phyloP scores from a whole-genome alignment of 164 flowering plant species.

The Macadamia tetraphylla region DNA sequence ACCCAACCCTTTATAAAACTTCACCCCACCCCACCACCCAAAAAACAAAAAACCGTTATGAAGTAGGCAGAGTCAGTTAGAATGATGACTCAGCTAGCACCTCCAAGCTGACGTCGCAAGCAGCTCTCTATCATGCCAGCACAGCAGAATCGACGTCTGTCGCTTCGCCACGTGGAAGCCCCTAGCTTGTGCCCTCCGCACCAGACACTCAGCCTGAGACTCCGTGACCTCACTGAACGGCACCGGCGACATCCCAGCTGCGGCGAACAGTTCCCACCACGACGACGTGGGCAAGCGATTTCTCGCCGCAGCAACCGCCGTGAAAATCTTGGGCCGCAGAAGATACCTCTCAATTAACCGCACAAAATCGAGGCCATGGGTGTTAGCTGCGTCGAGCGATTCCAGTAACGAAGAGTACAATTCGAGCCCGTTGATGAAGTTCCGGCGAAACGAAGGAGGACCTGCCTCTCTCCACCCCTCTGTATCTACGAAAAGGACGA shows the following conservation, averaged over 20 bases:
- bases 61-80: too few relatives aligned
- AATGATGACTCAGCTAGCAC: slow-evolving; percentile 26
- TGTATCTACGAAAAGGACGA: slow-evolving; percentile 55
- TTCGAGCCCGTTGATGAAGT: slow-evolving; percentile 51
- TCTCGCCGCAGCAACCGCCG: slow-evolving; percentile 39
- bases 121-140: slow-evolving; percentile 75
- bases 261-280: slow-evolving; percentile 56
- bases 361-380: slow-evolving; percentile 37
- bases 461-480: slow-evolving; percentile 46
- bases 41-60: too few relatives aligned
- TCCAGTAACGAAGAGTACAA: slow-evolving; percentile 64
- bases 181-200: slow-evolving; percentile 52
- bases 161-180: slow-evolving; percentile 85
- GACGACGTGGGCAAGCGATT: slow-evolving; percentile 25
- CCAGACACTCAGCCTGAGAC: slow-evolving; percentile 70
- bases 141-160: slow-evolving; percentile 71
- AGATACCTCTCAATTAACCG: slow-evolving; percentile 56
- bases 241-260: slow-evolving; percentile 65
- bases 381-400: slow-evolving; percentile 62
- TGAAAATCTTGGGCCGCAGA: slow-evolving; percentile 51
- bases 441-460: slow-evolving; percentile 41
- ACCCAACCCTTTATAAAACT: too few relatives aligned
- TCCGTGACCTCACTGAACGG: slow-evolving; percentile 74
- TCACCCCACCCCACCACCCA: too few relatives aligned
- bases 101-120: slow-evolving; percentile 94